Percentiles rank a stretch among this genome's conserved stretches.
Conservation (phyloP, 2,329 filamentous ascomycete genomes). For the Dendryphion nanum region DNA sequence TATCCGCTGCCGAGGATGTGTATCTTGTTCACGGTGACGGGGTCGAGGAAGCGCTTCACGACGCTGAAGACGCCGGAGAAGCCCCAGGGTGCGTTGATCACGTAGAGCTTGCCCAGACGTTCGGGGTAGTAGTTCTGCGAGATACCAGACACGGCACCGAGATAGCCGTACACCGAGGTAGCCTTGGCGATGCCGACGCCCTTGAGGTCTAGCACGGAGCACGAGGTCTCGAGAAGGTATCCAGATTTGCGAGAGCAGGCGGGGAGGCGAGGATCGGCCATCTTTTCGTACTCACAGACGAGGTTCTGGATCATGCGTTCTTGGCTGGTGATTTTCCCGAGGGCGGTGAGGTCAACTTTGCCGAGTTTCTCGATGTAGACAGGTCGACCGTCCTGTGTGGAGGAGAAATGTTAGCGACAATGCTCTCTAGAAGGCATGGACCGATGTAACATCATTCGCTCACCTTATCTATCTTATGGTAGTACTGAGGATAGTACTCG, state of each 20-base stretch:
- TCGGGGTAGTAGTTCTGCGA: conserved; percentile 99
- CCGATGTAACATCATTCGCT: conserved; percentile 5
- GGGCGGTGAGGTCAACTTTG: conserved; percentile 83
- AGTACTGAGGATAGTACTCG: conserved; percentile 96
- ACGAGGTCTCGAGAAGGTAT: conserved; percentile 92
- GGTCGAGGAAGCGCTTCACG: conserved; percentile 93
- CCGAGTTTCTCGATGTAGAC: conserved; percentile 97
- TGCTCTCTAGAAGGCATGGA: not conserved
- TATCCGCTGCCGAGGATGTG: conserved; percentile 81
- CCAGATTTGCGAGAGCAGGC: conserved; percentile 92
- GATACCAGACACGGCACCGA: conserved; percentile 79
- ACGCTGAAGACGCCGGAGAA: conserved; percentile 83
- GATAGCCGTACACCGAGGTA: conserved; percentile 81
- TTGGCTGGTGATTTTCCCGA: conserved; percentile 88
- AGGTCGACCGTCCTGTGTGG: conserved; percentile 79
- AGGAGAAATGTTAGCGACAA: conserved; percentile 1
- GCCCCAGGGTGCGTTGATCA: conserved; percentile 98
- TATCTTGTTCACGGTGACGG: conserved; percentile 95
- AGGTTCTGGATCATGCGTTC: conserved; percentile 97
- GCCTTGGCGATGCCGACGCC: conserved; percentile 83
- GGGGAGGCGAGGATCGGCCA: conserved; percentile 87
- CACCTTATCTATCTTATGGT: conserved; percentile 91
- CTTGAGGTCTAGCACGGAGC: conserved; percentile 97
- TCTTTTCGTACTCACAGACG: conserved; percentile 95
- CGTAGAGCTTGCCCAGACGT: conserved; percentile 89